Base-by-base conservation (phyloP, 179 eudicot species). In the Sideroxylon spinosum region DNA sequence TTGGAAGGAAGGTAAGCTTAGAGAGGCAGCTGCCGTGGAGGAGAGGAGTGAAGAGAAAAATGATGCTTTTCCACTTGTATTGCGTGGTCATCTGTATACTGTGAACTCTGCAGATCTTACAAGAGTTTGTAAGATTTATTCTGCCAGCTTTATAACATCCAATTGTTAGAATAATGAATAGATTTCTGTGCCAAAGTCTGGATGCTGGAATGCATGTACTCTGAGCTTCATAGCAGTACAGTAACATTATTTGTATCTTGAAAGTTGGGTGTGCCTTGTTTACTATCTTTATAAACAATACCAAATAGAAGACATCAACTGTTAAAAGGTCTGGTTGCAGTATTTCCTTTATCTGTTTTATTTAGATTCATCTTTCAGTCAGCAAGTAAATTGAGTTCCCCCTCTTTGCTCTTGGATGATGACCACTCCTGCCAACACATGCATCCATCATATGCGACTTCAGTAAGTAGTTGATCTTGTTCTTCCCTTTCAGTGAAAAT, bases 1-100 rank as follows among this genome's bases (percentile, higher is more conserved):
- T 12, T 95, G 97, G 98, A 90, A 86, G 78, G 97, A 91, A 85
- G 91, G 97, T 16, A 91, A 89, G 82, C 86, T 93, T 6, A 86
- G 90, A 75, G 98, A 95, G 87, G 97, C 97, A 49, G 92, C 95
- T 59, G 62, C 78, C 10, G 91, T 91, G 14, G 97, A 95, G 86
- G 93, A 90, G 76, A 87, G 77, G 60, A 87, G 85, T 79, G 87
- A 85, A 83, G 87, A 75, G 74, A 81, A 78, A 37, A 81, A 82
- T 74, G 71, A 77, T 74, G 80, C 20, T 73, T 85, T 87, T 68
- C 92, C 91, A 77, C 87, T 78, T 81, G 87, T 85, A 71, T 84
- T 87, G 67, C 78, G 87, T 46, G 86, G 90, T 68, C 89, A 84
- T 52, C 81, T 87, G 79, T 88, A 82, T 83, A 88, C 90, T 49